phyloP scores from a whole-genome alignment of 441 rosid species.

The Sinapis alba region DNA sequence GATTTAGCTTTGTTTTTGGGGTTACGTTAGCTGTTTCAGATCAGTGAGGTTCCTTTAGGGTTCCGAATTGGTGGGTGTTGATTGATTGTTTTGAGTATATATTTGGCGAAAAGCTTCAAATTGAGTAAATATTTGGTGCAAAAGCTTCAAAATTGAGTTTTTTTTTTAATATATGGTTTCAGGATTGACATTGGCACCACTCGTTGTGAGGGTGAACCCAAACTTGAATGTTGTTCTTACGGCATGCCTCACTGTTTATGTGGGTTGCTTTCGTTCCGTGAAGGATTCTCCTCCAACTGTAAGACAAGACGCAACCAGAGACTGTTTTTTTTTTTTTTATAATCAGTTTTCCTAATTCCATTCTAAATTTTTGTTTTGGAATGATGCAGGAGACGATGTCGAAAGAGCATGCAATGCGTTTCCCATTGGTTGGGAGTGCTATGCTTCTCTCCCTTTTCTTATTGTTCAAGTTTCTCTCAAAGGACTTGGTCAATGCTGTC shows the following conservation, averaged over 20 bases:
- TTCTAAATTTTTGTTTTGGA: constrained; percentile 26
- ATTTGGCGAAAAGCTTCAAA: not conserved
- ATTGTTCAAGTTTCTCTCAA: constrained; percentile 93
- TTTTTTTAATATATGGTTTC: constrained; percentile 26
- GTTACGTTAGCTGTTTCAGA: not conserved
- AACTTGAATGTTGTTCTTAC: constrained; percentile 90
- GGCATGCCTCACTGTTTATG: constrained; percentile 80
- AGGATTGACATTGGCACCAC: constrained; percentile 94
- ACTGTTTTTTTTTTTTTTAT: not conserved
- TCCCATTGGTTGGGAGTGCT: constrained; percentile 98
- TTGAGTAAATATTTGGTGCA: constrained; percentile 4
- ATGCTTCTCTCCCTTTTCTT: constrained; percentile 92
- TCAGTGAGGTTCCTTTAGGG: constrained; percentile 21
- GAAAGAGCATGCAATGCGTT: constrained; percentile 98
- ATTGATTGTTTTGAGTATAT: not conserved
- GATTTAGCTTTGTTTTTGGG: not conserved
- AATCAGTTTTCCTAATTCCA: not conserved
- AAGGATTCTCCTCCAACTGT: constrained; percentile 90
- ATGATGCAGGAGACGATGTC: constrained; percentile 92
- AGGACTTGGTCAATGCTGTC: constrained; percentile 96
- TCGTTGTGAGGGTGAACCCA: constrained; percentile 79
- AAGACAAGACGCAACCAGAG: constrained; percentile 34
- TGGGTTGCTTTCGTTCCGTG: constrained; percentile 89
- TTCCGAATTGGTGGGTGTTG: constrained; percentile 17
- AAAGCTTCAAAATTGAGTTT: constrained; percentile 16